These are phyloP conservation scores for Fusarium protoensiforme DNA, from an alignment of 2,329 filamentous ascomycete genomes.

Conservation along the genomic window DNA sequence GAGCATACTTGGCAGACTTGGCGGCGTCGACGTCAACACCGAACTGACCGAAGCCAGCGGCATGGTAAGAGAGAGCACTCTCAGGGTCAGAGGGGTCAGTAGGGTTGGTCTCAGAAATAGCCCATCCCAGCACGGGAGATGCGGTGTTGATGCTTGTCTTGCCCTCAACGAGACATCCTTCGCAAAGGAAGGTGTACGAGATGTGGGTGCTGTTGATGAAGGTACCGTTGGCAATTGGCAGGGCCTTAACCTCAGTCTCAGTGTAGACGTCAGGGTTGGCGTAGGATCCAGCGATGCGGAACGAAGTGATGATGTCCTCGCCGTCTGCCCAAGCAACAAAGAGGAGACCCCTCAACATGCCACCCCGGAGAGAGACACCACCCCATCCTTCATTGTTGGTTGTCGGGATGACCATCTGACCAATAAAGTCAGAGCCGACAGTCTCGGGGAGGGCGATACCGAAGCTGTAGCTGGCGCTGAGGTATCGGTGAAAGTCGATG, in stretches of 20 bases:
- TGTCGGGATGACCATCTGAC: slow-evolving; percentile 60
- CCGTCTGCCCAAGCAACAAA: slow-evolving; percentile 62
- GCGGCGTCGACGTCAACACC: slow-evolving; percentile 46
- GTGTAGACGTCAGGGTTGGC: slow-evolving; percentile 58
- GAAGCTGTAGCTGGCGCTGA: slow-evolving; percentile 55
- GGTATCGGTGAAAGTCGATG: slow-evolving; percentile 56
- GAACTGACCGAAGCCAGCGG: slow-evolving; percentile 52
- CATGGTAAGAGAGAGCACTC: slow-evolving; percentile 52
- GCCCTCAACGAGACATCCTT: slow-evolving; percentile 53
- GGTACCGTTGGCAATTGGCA: slow-evolving; percentile 62
- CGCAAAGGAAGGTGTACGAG: slow-evolving; percentile 65
- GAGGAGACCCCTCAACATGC: slow-evolving; percentile 60
- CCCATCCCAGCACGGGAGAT: slow-evolving; percentile 52
- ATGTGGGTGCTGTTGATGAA: slow-evolving; percentile 64
- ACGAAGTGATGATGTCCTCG: slow-evolving; percentile 50
- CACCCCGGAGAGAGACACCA: slow-evolving; percentile 58
- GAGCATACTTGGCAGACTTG: slow-evolving; percentile 46
- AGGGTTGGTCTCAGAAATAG: slow-evolving; percentile 49
- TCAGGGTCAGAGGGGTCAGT: slow-evolving; percentile 45
- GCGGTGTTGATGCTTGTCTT: slow-evolving; percentile 44
- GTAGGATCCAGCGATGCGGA: slow-evolving; percentile 53
- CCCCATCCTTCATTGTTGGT: slow-evolving; percentile 54
- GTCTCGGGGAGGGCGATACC: slow-evolving; percentile 63
- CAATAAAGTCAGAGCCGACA: slow-evolving; percentile 63
- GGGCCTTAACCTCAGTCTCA: slow-evolving; percentile 49